These are phyloP conservation scores for Malania oleifera DNA, from an alignment of 164 flowering plant genomes.

Conservation along the genomic window DNA sequence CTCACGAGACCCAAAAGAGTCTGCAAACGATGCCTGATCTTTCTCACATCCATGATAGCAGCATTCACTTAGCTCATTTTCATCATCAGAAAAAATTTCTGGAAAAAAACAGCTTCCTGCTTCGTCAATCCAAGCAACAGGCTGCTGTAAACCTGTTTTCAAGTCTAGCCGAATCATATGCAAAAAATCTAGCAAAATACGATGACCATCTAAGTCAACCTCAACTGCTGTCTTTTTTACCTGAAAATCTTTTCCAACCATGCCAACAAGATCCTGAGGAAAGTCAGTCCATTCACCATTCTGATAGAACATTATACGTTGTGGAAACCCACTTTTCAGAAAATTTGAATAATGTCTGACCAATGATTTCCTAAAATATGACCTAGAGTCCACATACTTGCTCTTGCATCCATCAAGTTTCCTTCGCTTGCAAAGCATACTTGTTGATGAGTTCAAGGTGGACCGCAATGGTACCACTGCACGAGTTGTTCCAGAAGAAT, in stretches of 20 bases:
- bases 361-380: conserved; percentile 33
- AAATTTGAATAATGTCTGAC: conserved; percentile 53
- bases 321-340: conserved; percentile 51
- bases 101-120: conserved; percentile 76
- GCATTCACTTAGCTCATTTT: conserved; percentile 19
- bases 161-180: conserved; percentile 63
- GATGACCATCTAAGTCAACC: conserved; percentile 42
- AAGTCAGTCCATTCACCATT: conserved; percentile 72
- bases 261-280: conserved; percentile 33
- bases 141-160: conserved; percentile 44
- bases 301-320: conserved; percentile 59
- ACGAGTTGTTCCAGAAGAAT: conserved; percentile 28
- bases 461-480: conserved; percentile 17
- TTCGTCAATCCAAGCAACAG: conserved; percentile 93
- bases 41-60: conserved; percentile 17
- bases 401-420: conserved; percentile 38
- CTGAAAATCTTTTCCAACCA: conserved; percentile 44
- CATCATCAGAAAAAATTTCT: conserved; percentile 31
- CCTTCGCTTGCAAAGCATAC: conserved; percentile 40
- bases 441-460: conserved; percentile 13
- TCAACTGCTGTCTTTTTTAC: conserved; percentile 49
- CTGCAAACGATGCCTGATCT: conserved; percentile 17
- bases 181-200: conserved; percentile 54
- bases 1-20: conserved; percentile 36
- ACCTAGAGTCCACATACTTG: conserved; percentile 12